Base-by-base conservation (phyloP, 352 stramenopile genomes). In the Globisporangium radiosum region DNA sequence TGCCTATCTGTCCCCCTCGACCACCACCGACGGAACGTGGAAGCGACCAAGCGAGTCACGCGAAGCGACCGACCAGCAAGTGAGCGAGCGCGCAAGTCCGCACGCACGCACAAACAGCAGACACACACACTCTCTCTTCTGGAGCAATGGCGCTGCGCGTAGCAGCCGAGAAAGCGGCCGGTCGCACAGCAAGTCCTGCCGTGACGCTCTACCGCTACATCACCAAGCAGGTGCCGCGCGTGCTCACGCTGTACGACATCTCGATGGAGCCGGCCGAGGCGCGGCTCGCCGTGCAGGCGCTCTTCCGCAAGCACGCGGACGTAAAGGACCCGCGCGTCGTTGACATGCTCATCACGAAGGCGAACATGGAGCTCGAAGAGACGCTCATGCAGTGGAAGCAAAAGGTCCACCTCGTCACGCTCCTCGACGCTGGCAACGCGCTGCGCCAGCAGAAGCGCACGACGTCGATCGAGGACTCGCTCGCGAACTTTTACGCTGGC, bases 361-460 rank as follows among this genome's bases (percentile, higher is more conserved):
- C 95, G 56, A 98, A 99, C 79, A 98, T 98, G 88, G 92, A 98
- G 65, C 72, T 99, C 57, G 96, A 99, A 76, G 96, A 98, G 70
- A 98, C 93, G 50, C 80, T 98, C 63, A 92, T 94, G 88, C 95
- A 98, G 76, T 98, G 97, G 88, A 99, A 99, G 73, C 96, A 99
- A 78, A 98, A 98, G 70, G 82, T 90, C 10, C 96, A 99, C 68
- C 78, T 99, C 52, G 39, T 98, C 14, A 87, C 69, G 73, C 72
- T 95, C 69, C 66, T 95, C 54, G 83, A 95, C 47, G 65, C 71
- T 10, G 85, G 75, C 56, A 57, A 73, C 36, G 70, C 78, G 55
- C 77, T 95, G 61, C 81, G 81, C 49, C 57, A 69, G 38, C 51
- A 72, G 55, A 81, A 78, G 64, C 69, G 69, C 51, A 48, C 63